Evolutionary conservation across 1,284 basidiomycete genomes (phyloP).

Genomic region (Moesziomyces parantarcticus): DNA sequence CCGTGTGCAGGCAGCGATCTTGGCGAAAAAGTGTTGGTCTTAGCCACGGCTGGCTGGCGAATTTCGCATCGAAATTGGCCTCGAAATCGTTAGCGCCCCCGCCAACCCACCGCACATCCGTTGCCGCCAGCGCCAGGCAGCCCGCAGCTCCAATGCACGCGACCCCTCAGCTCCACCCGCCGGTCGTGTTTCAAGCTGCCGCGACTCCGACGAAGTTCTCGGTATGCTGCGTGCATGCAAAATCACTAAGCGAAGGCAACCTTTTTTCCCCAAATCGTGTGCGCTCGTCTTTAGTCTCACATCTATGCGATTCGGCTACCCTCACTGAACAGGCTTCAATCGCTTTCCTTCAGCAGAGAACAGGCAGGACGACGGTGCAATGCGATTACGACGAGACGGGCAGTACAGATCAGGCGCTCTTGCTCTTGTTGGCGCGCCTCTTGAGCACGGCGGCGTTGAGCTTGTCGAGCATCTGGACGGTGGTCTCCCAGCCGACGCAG

Average conservation of each 20-base stretch:
- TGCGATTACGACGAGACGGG: neutral
- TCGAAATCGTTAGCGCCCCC: too few species aligned
- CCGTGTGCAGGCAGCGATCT: too few species aligned
- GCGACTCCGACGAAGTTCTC: neutral
- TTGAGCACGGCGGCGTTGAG: conserved; percentile 63
- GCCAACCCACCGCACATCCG: neutral
- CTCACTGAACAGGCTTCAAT: too few species aligned
- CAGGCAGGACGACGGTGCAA: neutral
- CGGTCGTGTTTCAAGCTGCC: neutral
- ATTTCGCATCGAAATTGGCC: neutral
- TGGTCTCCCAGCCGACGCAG: conserved; percentile 90
- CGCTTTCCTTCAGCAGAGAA: too few species aligned
- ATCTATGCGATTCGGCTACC: too few species aligned
- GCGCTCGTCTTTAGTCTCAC: too few species aligned
- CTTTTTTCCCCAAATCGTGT: too few species aligned
- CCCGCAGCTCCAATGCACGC: neutral
- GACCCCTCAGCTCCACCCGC: neutral
- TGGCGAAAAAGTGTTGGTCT: too few species aligned
- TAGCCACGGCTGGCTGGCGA: too few species aligned
- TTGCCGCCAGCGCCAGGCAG: neutral
- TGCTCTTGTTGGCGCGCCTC: conserved; percentile 26
- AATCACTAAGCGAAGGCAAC: too few species aligned
- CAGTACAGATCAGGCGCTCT: conserved; percentile 14
- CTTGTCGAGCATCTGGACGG: conserved; percentile 69
- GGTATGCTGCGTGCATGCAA: neutral